Percentiles rank a stretch among this genome's conserved stretches.
phyloP scores from a whole-genome alignment of 2,329 filamentous ascomycete genomes.

The Monosporascus ibericus region DNA sequence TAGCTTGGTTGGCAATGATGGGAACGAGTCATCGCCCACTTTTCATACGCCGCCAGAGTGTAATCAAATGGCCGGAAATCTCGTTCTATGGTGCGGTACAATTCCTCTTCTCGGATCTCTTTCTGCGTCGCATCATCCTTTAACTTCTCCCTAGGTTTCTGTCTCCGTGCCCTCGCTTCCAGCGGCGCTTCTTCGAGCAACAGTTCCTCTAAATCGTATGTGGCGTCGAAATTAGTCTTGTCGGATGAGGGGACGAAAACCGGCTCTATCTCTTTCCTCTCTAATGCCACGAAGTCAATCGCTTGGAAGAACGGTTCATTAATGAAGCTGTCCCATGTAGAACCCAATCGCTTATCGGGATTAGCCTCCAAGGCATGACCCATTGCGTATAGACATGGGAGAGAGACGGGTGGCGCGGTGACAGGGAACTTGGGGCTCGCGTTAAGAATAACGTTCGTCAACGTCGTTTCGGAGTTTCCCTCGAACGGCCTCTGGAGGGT shows the following conservation, averaged over 20 bases:
- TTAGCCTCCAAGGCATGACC: slow-evolving; percentile 76
- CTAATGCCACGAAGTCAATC: slow-evolving; percentile 78
- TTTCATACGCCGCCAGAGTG: slow-evolving; percentile 71
- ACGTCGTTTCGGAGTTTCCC: slow-evolving; percentile 73
- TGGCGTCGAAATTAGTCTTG: slow-evolving; percentile 98
- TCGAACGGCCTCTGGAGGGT: slow-evolving; percentile 76
- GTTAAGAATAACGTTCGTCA: slow-evolving; percentile 75
- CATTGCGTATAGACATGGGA: slow-evolving; percentile 85
- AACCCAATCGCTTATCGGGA: slow-evolving; percentile 75
- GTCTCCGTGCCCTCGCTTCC: slow-evolving; percentile 84
- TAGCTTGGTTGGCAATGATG: slow-evolving; percentile 4
- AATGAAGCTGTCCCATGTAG: slow-evolving; percentile 77
- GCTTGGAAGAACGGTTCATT: slow-evolving; percentile 83
- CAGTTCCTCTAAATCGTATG: slow-evolving; percentile 92
- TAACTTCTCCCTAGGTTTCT: slow-evolving; percentile 86
- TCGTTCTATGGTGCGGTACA: slow-evolving; percentile 89
- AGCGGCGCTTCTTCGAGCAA: slow-evolving; percentile 90
- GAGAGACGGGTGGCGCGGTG: slow-evolving; percentile 83
- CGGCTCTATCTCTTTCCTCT: slow-evolving; percentile 82
- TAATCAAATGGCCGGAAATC: slow-evolving; percentile 97
- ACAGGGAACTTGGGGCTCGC: slow-evolving; percentile 84
- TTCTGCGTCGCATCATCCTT: slow-evolving; percentile 93
- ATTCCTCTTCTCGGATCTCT: slow-evolving; percentile 89
- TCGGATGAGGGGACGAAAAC: slow-evolving; percentile 91
- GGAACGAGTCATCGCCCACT: slow-evolving; percentile 40